These are phyloP conservation scores for Anisodus tanguticus DNA, from an alignment of 257 asterid species.

Conservation along the genomic window DNA sequence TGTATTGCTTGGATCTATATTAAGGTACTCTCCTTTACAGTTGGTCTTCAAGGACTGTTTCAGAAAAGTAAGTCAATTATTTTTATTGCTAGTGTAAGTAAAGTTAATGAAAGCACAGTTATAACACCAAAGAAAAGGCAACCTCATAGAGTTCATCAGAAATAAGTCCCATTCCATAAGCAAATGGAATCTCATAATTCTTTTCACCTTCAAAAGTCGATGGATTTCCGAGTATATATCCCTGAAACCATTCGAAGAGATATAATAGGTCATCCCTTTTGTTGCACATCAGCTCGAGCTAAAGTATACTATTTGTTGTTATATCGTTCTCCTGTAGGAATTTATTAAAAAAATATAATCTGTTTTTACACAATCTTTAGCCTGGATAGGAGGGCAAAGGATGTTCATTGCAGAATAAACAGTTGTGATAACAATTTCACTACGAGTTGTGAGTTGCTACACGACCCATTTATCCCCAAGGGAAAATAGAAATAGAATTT, in stretches of 20 bases:
- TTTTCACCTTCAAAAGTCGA: constrained; percentile 18
- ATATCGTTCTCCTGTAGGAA: neutral
- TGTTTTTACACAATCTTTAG: neutral
- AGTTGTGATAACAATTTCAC: neutral
- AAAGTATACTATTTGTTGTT: neutral
- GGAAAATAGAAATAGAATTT: neutral
- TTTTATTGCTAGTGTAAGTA: neutral
- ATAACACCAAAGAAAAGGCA: neutral
- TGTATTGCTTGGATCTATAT: constrained; percentile 26
- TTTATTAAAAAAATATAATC: neutral
- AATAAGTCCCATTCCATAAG: constrained; percentile 39
- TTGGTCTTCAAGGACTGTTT: constrained; percentile 35
- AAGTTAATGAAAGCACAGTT: neutral
- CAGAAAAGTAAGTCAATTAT: neutral
- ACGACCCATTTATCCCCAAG: neutral
- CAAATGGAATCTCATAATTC: neutral
- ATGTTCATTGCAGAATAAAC: neutral
- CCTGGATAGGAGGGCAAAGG: neutral
- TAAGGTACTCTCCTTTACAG: constrained; percentile 32
- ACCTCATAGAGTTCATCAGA: constrained; percentile 36
- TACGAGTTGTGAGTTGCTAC: neutral
- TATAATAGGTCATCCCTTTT: neutral
- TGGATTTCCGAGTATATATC: constrained; percentile 43
- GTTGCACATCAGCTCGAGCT: neutral
- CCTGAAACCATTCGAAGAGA: constrained; percentile 31